A percentile compares a stretch with the other conserved stretches of the same genome.
Evolutionary conservation across 1,284 basidiomycete species (phyloP).

Genomic region (Sanghuangporus baumii): DNA sequence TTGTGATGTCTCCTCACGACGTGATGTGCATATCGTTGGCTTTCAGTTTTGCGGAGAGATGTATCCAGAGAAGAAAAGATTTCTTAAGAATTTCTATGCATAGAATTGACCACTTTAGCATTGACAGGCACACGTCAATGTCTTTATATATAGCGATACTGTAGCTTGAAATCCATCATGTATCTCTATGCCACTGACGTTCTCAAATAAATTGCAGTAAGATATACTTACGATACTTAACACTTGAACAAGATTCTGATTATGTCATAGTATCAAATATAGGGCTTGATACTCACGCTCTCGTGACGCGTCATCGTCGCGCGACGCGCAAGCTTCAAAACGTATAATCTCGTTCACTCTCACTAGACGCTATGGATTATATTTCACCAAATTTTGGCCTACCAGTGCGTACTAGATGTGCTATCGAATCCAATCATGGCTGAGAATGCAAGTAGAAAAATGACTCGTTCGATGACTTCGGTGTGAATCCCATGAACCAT

Average conservation of each 20-base stretch:
- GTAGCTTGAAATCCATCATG: neutral
- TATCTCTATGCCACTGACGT: neutral
- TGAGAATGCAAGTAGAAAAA: conserved; percentile 46
- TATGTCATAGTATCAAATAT: neutral
- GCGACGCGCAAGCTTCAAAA: conserved; percentile 7
- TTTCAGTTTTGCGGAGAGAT: neutral
- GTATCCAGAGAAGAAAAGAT: too few species aligned
- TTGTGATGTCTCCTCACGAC: too few species aligned
- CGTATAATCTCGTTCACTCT: neutral
- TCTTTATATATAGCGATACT: neutral
- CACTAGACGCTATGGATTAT: conserved; percentile 55
- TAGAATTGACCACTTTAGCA: too few species aligned
- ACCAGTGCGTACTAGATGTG: conserved; percentile 45
- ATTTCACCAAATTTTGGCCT: conserved; percentile 78
- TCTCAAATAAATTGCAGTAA: neutral
- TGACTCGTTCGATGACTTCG: conserved; percentile 66
- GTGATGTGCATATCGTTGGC: too few species aligned
- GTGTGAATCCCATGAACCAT: conserved; percentile 66
- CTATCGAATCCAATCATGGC: neutral
- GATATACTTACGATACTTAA: too few species aligned
- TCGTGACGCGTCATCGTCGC: conserved; percentile 9
- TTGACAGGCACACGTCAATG: too few species aligned
- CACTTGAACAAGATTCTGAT: neutral
- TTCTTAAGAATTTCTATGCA: too few species aligned
- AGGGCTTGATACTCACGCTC: neutral